phyloP scores from a whole-genome alignment of 2,329 filamentous ascomycete genomes.

The Metarhizium rileyi region DNA sequence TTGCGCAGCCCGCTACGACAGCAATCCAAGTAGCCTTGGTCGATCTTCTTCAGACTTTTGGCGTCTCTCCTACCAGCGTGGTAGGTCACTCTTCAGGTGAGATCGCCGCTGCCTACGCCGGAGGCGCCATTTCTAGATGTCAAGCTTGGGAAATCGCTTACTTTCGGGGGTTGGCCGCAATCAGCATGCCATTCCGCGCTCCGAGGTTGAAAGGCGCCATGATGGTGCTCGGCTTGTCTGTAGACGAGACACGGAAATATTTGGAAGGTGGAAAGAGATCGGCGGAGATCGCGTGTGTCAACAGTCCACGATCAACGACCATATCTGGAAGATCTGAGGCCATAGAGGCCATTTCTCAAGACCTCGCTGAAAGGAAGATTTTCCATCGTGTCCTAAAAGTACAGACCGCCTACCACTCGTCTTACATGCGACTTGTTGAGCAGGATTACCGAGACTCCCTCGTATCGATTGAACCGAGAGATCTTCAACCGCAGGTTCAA shows the following conservation, averaged over 20 bases:
- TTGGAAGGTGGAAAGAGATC: slow-evolving; percentile 13
- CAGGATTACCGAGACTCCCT: slow-evolving; percentile 25
- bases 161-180: slow-evolving; percentile 27
- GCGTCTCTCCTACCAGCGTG: slow-evolving; percentile 23
- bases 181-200: slow-evolving; percentile 16
- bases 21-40: slow-evolving; percentile 32
- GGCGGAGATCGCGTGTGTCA: slow-evolving; percentile 33
- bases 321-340: slow-evolving; percentile 29
- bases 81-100: slow-evolving; percentile 39
- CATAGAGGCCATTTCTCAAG: slow-evolving; percentile 20
- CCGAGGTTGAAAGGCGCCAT: slow-evolving; percentile 28
- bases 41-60: slow-evolving; percentile 26
- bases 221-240: slow-evolving; percentile 29
- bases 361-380: slow-evolving; percentile 21
- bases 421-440: slow-evolving; percentile 30
- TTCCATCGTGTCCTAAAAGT: slow-evolving; percentile 28
- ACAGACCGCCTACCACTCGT: slow-evolving; percentile 33
- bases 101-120: slow-evolving; percentile 34
- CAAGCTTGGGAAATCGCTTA: slow-evolving; percentile 33
- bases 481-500: slow-evolving; percentile 9
- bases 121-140: slow-evolving; percentile 23
- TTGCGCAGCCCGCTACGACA: slow-evolving; percentile 33
- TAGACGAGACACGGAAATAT: slow-evolving; percentile 17
- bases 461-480: slow-evolving; percentile 10
- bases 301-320: slow-evolving; percentile 33